Conservation (phyloP, 768 basidiomycete genomes). For the Phaeotremella skinneri region DNA sequence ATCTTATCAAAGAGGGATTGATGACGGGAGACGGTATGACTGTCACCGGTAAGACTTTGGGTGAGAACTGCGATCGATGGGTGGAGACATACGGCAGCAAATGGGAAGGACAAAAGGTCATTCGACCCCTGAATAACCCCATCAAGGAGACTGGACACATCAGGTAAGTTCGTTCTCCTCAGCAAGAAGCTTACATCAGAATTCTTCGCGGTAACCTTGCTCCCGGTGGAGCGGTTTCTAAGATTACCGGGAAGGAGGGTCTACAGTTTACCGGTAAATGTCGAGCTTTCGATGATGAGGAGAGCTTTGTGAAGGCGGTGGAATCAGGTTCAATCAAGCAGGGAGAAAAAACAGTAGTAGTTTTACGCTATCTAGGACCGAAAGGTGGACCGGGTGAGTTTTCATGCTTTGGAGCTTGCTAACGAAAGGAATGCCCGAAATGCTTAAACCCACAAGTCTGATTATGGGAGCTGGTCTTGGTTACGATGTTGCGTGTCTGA, state of each 20-base stretch:
- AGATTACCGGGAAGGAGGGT: slow-evolving; percentile 92
- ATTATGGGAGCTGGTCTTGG: slow-evolving; percentile 99
- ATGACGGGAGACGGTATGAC: slow-evolving; percentile 89
- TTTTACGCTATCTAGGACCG: slow-evolving; percentile 92
- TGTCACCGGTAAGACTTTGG: slow-evolving; percentile 85
- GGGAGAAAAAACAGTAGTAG: slow-evolving; percentile 94
- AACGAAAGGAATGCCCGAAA: slow-evolving; percentile 86
- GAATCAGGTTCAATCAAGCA: slow-evolving; percentile 83
- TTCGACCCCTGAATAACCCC: slow-evolving; percentile 68
- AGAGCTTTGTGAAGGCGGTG: slow-evolving; percentile 80
- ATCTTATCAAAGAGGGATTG: slow-evolving; percentile 77
- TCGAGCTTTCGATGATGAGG: slow-evolving; percentile 86
- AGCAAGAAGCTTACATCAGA: slow-evolving; percentile 7
- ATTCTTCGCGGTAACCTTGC: slow-evolving; percentile 83
- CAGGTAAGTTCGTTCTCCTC: slow-evolving; percentile 52
- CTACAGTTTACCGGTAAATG: slow-evolving; percentile 83
- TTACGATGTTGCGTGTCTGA: slow-evolving; percentile 90
- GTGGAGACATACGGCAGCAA: slow-evolving; percentile 45
- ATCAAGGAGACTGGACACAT: slow-evolving; percentile 86
- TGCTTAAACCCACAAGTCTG: slow-evolving; percentile 95
- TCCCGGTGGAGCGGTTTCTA: slow-evolving; percentile 82
- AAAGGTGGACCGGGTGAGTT: slow-evolving; percentile 87
- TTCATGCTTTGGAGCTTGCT: slow-evolving; percentile 4
- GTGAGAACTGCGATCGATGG: slow-evolving; percentile 88
- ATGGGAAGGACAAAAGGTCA: slow-evolving; percentile 75